Evolutionary conservation across 1,284 basidiomycete species (phyloP), one percentile per base, ranked within the genome.

Genomic region (Microbotryum violaceum): DNA sequence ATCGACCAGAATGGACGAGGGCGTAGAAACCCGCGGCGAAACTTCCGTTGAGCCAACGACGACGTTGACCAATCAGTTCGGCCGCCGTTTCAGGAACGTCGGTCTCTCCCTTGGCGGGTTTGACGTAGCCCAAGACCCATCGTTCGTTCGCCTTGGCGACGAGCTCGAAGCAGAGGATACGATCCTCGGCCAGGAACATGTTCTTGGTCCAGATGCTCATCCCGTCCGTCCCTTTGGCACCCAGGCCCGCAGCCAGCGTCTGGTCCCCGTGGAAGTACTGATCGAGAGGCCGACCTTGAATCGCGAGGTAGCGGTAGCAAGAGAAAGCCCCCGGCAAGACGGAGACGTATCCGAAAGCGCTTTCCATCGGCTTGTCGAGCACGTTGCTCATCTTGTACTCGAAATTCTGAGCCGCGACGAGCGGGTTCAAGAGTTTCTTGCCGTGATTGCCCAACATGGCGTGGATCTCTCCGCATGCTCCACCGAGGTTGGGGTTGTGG

Each of bases 231-330:
- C 93, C 94, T 78, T 97, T 96, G 49, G 85, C 81, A 21, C 93
- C 94, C 45, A 97, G 82, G 59, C 92, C 44, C 8, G 63, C 61
- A 4, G 67, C 62, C 9, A 68, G 78, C 72, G 70, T 67, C 75
- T 97, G 92, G 74, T 98, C 94, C 70, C 94, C 94, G 72, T 97
- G 93, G 82, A 97, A 97, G 78, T 97, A 97, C 75, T 97, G 93
- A 72, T 94, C 88, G 29, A 98, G 82, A 6, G 94, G 93, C 10
- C 89, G 81, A 2, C 94, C 94, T 65, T 86, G 84, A 70, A 98
- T 92, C 27, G 96, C 93, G 27, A 87, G 83, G 77, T 79, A 97
- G 33, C 91, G 84, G 74, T 97, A 97, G 7, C 91, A 91, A 8
- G 91, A 93, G 81, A 97, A 97, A 54, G 93, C 93, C 74, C 93